Evolutionary conservation across 2,329 filamentous ascomycete genomes (phyloP), one percentile per base, ranked within the genome.

Genomic region (Epichloe typhina): DNA sequence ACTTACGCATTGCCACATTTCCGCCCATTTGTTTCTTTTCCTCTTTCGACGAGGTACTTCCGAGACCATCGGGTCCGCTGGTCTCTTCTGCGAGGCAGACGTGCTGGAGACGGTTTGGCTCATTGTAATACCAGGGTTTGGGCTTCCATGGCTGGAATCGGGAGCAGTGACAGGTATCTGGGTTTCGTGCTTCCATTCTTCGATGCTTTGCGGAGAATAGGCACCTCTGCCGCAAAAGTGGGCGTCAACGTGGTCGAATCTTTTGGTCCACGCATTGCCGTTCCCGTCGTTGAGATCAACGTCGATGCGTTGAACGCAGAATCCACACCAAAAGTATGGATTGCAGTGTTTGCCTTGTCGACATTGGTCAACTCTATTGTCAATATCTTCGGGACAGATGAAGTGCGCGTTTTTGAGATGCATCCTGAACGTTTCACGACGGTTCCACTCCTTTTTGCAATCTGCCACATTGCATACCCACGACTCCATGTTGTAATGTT

Each of bases 281-380:
- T 52, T 52, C 37, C 55, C 43, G 6, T 54, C 57, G 13, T 68
- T 61, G 33, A 81, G 55, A n/a, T 69, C 62, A 26, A 82, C 70
- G n/a, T 69, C 64, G 13, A 88, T 68, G 19, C 81, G 71, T 17
- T 66, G 59, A 15, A 68, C 60, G 63, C 88, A 95, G 63, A 95
- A 95, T 0, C 89, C 89, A 60, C 90, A 95, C 89, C 89, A 95
- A 66, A 88, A 95, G 5, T 75, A 72, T 2, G 69, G 67, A 56
- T 84, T 79, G 33, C 75, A 78, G 53, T 84, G 82, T 13, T 77
- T 72, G 0, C 84, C 84, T 31, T 87, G 77, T 6, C 77, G 77
- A 56, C 78, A 79, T 5, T 64, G 68, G 31, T 76, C 72, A 2
- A 80, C 59, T 52, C 72, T 75, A 1, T 63, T 57, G 1, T 76